Base-by-base conservation (phyloP, 2,329 filamentous ascomycete genomes). In the Trichophyton benhamiae region DNA sequence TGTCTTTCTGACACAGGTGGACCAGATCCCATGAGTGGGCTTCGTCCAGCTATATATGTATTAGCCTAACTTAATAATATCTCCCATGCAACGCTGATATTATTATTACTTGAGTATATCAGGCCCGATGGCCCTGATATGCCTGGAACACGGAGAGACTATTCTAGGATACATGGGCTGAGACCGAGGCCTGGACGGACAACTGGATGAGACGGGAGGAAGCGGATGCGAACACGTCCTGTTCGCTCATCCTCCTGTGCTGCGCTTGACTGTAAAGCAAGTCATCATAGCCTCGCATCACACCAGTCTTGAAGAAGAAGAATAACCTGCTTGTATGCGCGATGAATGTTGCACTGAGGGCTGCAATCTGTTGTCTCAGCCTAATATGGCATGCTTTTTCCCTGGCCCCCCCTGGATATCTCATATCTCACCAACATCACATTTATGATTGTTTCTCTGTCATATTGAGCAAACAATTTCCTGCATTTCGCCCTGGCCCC, bases 1-100 rank as follows among this genome's bases (percentile, higher is more conserved):
- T 33, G 27, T 55, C 52, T 36, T 55, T 55, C 52, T 55, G 27
- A 55, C 52, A 55, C 52, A 15, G 52, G 52, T 55, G 52, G 52
- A 55, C 27, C 52, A 55, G 52, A 36, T 25, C 11, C 49, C 30
- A 4, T 25, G 15, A 17, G 30, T 30, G 9, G 25, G 13, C 17
- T n/a, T 55, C 27, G 8, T 55, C 25, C 27, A 33, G 25, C 48
- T 53, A 53, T 52, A 53, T 52, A n/a, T 53, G 27, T 30, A 30
- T 53, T 53, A 53, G 20, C 48, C 27, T 27, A 36, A 55, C 52
- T 53, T 33, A 30, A 22, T 33, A 30, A 22, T 53, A 30, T n/a
- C 49, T n/a, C n/a, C 41, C 41, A 53, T 53, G 22, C 20, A 25
- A 53, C 22, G 49, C 22, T 53, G 27, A 20, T n/a, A 30, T n/a